Base-by-base conservation (phyloP, 2,329 filamentous ascomycete genomes). In the Cercospora berteroae region DNA sequence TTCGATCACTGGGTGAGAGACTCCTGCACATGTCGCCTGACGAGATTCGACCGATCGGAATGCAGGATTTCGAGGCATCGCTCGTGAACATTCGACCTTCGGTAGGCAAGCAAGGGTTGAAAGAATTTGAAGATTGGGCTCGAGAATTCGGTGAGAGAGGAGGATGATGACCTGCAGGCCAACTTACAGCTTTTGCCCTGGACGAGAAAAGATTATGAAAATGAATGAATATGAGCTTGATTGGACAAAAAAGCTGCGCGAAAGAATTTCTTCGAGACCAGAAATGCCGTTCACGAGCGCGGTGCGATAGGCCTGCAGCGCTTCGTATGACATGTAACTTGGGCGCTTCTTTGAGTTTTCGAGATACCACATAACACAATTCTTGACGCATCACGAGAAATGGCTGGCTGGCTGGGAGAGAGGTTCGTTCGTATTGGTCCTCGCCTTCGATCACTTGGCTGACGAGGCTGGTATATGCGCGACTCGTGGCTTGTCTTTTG, bases 91-190 rank as follows among this genome's bases (percentile, higher is more conserved):
- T 99, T 70, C 85, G 94, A 57, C 94, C 95, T 0, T 96, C 92
- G 79, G 94, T 99, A 3, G 93, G 92, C 76, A 91, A 89, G 77
- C 84, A 92, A 63, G 93, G 95, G 0, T 80, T 99, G 44, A 90
- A 92, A 77, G 87, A 93, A 76, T 97, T 96, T 78, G 95, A 98
- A 79, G 90, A 96, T 70, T 99, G 95, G 95, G 93, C 95, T 2
- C 88, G 80, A 77, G 90, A 96, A 77, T 99, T 95, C 83, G 95
- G 95, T 56, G 95, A 99, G 80, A 83, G 94, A 48, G 94, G 93
- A 39, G 93, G 93, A 20, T 96, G n/a, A 50, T 50, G 18, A 23
- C 20, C 18, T 23, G 18, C 18, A 7, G 9, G 10, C 10, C 44
- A 12, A 25, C 18, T 50, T 25, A 6, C 44, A 50, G 20, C 18